Evolutionary conservation across 495 filamentous ascomycete genomes (phyloP), one percentile per base, ranked within the genome.

Genomic region (Amniculicola lignicola): DNA sequence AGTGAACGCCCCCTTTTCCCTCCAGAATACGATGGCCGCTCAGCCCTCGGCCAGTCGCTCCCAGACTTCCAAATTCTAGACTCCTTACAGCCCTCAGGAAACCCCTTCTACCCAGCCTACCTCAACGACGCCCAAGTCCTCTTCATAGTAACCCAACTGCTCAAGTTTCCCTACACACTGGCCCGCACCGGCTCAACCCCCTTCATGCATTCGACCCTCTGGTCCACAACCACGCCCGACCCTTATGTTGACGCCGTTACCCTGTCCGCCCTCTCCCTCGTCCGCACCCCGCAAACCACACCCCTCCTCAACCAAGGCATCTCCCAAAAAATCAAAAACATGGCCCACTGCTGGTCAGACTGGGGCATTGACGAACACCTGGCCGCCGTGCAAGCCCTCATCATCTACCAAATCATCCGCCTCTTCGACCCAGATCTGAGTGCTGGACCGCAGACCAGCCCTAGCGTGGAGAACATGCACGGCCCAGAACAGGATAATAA

Each of bases 381-480:
- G 14, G 59, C 59, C 29, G 53, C 59, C 12, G 53, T 62, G 14
- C 59, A 62, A 42, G 53, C 59, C 1, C 53, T 62, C 23, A 49
- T 54, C 3, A 54, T 62, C 38, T 62, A 62, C 48, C 59, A 62
- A 36, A 57, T 57, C 23, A 57, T 62, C 10, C 52, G 53, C 11
- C 41, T 62, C 5, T 62, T 62, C 43, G 59, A 62, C 27, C 33
- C 52, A 4, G 41, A 48, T 9, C 42, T 62, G 10, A 9, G 27
- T 10, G 37, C 48, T 7, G 42, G 51, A 24, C 29, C 31, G 15
- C 10, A 19, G 6, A 47, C 46, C 1, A n/a, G n/a, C n/a, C n/a
- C n/a, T n/a, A n/a, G n/a, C n/a, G n/a, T n/a, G n/a, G n/a, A n/a
- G n/a, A n/a, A n/a, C n/a, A n/a, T n/a, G n/a, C n/a, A n/a, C n/a